phyloP scores from a whole-genome alignment of 2,329 filamentous ascomycete genomes.

The Fusarium guadeloupense region DNA sequence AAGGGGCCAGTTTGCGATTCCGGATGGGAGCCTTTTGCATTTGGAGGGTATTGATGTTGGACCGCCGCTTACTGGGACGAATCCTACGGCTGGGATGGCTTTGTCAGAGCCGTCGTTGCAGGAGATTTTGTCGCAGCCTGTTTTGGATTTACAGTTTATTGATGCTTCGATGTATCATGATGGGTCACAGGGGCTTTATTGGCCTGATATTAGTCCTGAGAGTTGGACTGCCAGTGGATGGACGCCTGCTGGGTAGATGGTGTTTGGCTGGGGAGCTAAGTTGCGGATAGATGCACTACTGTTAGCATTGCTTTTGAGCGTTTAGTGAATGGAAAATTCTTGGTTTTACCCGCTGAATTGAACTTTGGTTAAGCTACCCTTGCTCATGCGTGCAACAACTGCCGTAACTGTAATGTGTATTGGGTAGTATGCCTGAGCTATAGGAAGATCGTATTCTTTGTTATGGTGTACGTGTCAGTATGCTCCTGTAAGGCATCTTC shows the following conservation, averaged over 20 bases:
- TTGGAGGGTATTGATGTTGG: constrained; percentile 31
- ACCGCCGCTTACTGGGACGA: constrained; percentile 10
- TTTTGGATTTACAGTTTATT: constrained; percentile 48
- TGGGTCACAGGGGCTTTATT: constrained; percentile 36
- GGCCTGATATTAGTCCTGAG: constrained; percentile 42
- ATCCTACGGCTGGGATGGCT: constrained; percentile 48
- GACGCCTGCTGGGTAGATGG: constrained; percentile 7
- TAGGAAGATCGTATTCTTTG: too few relatives aligned
- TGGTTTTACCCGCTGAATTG: too few relatives aligned
- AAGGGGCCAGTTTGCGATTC: constrained; percentile 23
- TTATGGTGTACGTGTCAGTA: too few relatives aligned
- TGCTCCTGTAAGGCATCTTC: too few relatives aligned
- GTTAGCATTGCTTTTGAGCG: too few relatives aligned
- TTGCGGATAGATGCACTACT: too few relatives aligned
- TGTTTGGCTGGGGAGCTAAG: too few relatives aligned
- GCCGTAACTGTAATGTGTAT: too few relatives aligned
- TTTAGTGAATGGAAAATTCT: too few relatives aligned
- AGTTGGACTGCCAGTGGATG: constrained; percentile 36
- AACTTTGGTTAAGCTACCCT: too few relatives aligned
- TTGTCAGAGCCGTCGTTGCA: constrained; percentile 49
- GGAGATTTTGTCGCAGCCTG: constrained; percentile 47
- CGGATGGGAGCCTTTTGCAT: constrained; percentile 17
- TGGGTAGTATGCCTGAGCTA: too few relatives aligned
- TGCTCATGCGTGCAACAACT: too few relatives aligned
- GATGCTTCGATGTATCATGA: constrained; percentile 44